A percentile compares a stretch with the other conserved stretches of the same genome.
Evolutionary conservation across 169 alveolate species (phyloP).

Genomic region (Ichthyophthirius multifiliis): DNA sequence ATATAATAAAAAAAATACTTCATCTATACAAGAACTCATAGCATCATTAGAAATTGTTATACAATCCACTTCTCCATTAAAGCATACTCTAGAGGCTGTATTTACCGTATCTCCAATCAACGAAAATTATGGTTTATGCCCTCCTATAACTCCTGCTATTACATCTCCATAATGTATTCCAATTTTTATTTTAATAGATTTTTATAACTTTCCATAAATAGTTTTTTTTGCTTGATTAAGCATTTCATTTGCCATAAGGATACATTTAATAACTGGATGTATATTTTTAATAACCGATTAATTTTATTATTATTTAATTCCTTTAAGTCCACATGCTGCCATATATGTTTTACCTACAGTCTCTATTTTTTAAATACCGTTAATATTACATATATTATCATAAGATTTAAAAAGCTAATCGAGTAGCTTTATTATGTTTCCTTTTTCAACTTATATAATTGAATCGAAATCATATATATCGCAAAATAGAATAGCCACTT

Average conservation of each 20-base stretch:
- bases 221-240: not conserved
- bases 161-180: conserved; percentile 87
- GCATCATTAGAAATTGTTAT: conserved; percentile 33
- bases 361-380: conserved; percentile 57
- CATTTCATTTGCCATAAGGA: not conserved
- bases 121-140: conserved; percentile 84
- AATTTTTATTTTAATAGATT: not conserved
- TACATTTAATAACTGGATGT: conserved; percentile 4
- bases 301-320: not conserved
- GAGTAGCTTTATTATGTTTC: conserved; percentile 37
- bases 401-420: conserved; percentile 38
- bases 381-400: conserved; percentile 44
- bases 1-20: not conserved
- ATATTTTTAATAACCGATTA: not conserved
- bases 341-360: conserved; percentile 70
- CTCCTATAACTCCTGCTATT: conserved; percentile 86
- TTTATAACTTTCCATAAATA: not conserved
- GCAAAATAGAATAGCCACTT: conserved; percentile 54
- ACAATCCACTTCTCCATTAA: conserved; percentile 50
- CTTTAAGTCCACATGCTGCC: conserved; percentile 52
- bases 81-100: conserved; percentile 83
- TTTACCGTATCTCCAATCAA: conserved; percentile 87
- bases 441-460: conserved; percentile 34
- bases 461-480: conserved; percentile 55
- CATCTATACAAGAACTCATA: conserved; percentile 12